Evolutionary conservation across 768 basidiomycete species (phyloP).

Genomic region (Hypsizygus marmoreus): DNA sequence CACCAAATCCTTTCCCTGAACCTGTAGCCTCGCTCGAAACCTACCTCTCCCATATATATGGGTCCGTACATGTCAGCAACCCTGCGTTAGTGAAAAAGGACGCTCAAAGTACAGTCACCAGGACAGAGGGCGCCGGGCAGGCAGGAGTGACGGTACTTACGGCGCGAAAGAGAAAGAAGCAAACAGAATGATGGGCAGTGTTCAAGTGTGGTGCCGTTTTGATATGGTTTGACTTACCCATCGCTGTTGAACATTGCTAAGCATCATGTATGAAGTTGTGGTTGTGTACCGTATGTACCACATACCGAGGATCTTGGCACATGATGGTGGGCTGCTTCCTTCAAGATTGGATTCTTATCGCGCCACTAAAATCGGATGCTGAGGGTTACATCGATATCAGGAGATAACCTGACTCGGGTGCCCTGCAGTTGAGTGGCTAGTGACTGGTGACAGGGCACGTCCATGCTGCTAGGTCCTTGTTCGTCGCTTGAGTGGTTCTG

Average conservation of each 20-base stretch:
- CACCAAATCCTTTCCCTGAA: constrained; percentile 70
- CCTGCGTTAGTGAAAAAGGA: constrained; percentile 24
- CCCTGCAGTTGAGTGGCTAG: not conserved
- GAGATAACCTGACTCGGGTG: too few relatives aligned
- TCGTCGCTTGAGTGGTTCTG: not conserved
- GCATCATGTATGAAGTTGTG: too few relatives aligned
- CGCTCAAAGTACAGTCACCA: not conserved
- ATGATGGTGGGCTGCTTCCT: too few relatives aligned
- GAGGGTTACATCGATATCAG: too few relatives aligned
- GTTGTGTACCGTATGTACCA: too few relatives aligned
- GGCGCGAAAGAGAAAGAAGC: constrained; percentile 60
- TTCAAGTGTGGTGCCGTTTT: constrained; percentile 8
- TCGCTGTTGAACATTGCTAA: too few relatives aligned
- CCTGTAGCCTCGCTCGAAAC: constrained; percentile 62
- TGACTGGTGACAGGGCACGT: constrained; percentile 1
- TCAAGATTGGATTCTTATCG: constrained; percentile 1
- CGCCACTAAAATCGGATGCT: too few relatives aligned
- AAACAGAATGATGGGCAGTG: constrained; percentile 24
- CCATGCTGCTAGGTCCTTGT: too few relatives aligned
- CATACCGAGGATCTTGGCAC: too few relatives aligned
- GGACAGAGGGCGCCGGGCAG: constrained; percentile 5
- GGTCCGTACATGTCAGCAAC: constrained; percentile 55
- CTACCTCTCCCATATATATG: constrained; percentile 63
- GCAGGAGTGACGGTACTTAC: constrained; percentile 57
- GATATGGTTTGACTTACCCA: constrained; percentile 5